Conservation (phyloP, 139 green algal species). For the Picochlorum costavermella region DNA sequence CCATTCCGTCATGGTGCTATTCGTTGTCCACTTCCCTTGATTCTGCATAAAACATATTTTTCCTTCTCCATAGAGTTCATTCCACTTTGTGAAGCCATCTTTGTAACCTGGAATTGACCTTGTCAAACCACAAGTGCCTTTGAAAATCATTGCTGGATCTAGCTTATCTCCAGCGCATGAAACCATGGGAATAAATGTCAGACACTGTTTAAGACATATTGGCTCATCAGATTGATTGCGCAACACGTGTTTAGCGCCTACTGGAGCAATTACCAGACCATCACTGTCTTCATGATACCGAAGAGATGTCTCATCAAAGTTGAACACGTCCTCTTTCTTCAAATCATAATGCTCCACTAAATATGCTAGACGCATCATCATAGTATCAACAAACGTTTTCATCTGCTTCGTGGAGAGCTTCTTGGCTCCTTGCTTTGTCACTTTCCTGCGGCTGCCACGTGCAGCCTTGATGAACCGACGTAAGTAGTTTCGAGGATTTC, state of each 20-base stretch:
- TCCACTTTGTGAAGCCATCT: constrained; percentile 1
- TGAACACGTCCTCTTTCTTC: constrained; percentile 3
- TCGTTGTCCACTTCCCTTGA: constrained; percentile 2
- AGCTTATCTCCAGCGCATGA: constrained; percentile 1
- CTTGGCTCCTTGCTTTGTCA: neutral
- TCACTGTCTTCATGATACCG: neutral
- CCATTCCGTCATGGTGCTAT: neutral
- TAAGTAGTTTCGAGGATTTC: neutral
- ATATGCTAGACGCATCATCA: neutral
- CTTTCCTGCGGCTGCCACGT: neutral
- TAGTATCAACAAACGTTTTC: neutral
- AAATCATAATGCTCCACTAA: neutral
- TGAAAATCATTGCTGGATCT: neutral
- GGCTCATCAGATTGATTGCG: neutral
- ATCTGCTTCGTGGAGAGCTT: neutral
- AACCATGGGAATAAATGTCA: neutral
- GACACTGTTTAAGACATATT: neutral
- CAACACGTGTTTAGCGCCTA: neutral
- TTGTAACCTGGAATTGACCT: constrained; percentile 1
- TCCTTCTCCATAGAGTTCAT: neutral
- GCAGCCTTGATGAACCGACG: neutral
- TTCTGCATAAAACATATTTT: constrained; percentile 5
- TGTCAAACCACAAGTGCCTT: neutral
- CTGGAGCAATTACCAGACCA: neutral
- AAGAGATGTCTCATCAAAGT: constrained; percentile 7